Evolutionary conservation across 2,329 filamentous ascomycete species (phyloP), one percentile per base, ranked within the genome.

Genomic region (Arthrobotrys entomopaga): DNA sequence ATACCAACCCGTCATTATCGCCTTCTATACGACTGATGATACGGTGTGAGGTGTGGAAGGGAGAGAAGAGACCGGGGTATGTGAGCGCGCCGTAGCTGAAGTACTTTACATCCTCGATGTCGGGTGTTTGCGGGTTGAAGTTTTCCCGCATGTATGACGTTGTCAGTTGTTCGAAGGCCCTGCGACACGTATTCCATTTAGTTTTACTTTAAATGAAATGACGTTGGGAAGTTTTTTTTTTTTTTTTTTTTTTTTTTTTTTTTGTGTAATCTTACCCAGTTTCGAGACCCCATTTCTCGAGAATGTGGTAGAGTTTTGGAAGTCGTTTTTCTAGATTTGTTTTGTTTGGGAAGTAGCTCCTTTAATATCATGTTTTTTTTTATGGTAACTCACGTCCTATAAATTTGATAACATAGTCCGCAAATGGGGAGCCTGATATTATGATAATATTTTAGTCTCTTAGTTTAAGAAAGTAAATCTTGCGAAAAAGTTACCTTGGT

Each of bases 1-100:
- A 92, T 11, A 90, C 88, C n/a, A 90, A 81, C 0, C 88, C 88
- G 77, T 90, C 88, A 77, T 90, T 90, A 15, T 86, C 83, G 0
- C 88, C 88, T 78, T 90, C 88, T 0, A 79, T 78, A 42, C 81
- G 80, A 10, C 82, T 77, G 20, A 90, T 82, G 8, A 89, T 81
- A 1, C 79, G 77, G 76, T 87, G 83, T 2, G 87, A 84, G 50
- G 82, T 81, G 4, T 86, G 83, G 77, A 90, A 89, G 1, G 86
- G 86, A 1, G 73, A 78, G n/a, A 77, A 75, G 16, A 77, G 20
- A 6, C 58, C 52, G 6, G 77, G 77, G 20, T 65, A 20, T 10
- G 77, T 52, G 53, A 84, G 82, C 56, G 87, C 87, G 5, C 87
- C 87, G 76, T 89, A 89, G 1, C 87, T 88, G 77, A 88, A 89